These are phyloP conservation scores for Wickerhamomyces strasburgensis DNA, from an alignment of 805 yeast species.

Conservation along the genomic window DNA sequence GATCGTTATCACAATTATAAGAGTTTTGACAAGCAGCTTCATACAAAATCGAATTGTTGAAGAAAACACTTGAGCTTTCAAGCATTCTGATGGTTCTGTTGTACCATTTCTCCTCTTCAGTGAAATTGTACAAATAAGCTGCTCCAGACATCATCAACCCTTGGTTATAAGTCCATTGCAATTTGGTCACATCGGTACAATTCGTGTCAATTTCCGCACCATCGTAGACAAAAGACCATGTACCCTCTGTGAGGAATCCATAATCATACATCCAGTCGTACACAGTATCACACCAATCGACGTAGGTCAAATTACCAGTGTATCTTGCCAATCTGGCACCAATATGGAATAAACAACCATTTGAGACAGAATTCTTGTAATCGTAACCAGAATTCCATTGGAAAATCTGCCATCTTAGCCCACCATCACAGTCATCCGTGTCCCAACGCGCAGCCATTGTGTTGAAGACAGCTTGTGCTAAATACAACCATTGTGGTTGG, in stretches of 20 bases:
- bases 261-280: constrained; percentile 67
- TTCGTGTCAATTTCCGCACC: constrained; percentile 47
- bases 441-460: constrained; percentile 86
- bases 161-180: constrained; percentile 73
- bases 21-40: constrained; percentile 69
- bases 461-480: constrained; percentile 82
- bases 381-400: constrained; percentile 84
- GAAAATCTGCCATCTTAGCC: constrained; percentile 89
- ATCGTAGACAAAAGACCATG: constrained; percentile 49
- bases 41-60: constrained; percentile 50
- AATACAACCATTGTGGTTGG: constrained; percentile 66
- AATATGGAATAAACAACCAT: constrained; percentile 73
- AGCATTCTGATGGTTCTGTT: constrained; percentile 47
- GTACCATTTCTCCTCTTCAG: constrained; percentile 55
- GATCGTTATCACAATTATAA: constrained; percentile 61
- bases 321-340: constrained; percentile 83
- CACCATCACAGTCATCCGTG: constrained; percentile 56
- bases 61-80: constrained; percentile 49
- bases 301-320: constrained; percentile 65
- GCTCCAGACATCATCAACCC: constrained; percentile 65
- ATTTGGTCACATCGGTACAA: constrained; percentile 47
- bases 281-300: constrained; percentile 67
- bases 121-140: constrained; percentile 62
- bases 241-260: constrained; percentile 37
- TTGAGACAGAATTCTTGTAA: constrained; percentile 84